These are phyloP conservation scores for Coemansia sp. DNA, from an alignment of 371 early-diverging fungal genomes.

Conservation along the genomic window DNA sequence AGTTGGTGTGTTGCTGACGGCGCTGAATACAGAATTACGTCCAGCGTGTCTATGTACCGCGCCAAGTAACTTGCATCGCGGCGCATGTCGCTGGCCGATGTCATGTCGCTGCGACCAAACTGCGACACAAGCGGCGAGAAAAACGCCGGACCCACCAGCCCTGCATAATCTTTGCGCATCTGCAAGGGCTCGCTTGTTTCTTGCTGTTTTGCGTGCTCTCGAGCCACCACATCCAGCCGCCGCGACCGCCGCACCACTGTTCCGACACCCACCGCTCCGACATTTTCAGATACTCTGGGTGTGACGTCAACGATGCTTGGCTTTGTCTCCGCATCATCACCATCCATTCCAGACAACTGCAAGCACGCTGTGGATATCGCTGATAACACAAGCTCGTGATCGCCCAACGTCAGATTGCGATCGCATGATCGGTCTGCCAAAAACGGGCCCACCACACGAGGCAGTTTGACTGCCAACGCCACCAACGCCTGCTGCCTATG, in stretches of 20 bases:
- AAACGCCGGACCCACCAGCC: constrained; percentile 35
- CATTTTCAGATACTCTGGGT: not conserved
- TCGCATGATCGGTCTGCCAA: constrained; percentile 44
- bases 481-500: constrained; percentile 25
- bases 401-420: constrained; percentile 35
- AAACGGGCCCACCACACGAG: constrained; percentile 27
- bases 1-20: constrained; percentile 35
- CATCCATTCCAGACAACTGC: constrained; percentile 15
- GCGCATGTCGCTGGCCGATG: constrained; percentile 26
- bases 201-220: not conserved
- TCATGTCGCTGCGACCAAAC: constrained; percentile 42
- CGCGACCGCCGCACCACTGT: constrained; percentile 43
- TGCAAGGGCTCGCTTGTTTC: not conserved
- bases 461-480: constrained; percentile 28
- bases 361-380: constrained; percentile 44
- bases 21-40: constrained; percentile 30
- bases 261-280: not conserved
- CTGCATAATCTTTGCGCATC: constrained; percentile 12
- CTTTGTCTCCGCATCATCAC: not conserved
- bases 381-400: constrained; percentile 41
- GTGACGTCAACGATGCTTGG: constrained; percentile 2
- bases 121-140: constrained; percentile 46
- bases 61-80: constrained; percentile 28
- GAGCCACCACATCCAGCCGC: constrained; percentile 24
- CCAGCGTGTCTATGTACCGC: constrained; percentile 40